Evolutionary conservation across 768 basidiomycete genomes (phyloP), one percentile per base, ranked within the genome.

Genomic region (Tubosaeta brunneosetosa): DNA sequence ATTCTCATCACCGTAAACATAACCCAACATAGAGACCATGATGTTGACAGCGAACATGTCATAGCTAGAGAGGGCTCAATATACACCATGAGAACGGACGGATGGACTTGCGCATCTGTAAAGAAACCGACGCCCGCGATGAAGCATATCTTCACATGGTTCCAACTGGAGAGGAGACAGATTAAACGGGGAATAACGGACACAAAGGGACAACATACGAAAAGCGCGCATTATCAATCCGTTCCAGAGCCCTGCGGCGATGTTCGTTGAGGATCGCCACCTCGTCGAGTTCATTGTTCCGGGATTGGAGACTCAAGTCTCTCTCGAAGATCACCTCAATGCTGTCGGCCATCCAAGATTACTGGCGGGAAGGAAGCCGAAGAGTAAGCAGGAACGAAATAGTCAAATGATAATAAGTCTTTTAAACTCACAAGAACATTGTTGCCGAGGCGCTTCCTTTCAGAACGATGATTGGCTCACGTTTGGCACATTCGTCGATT

Each of bases 31-130:
- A 0, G 77, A 79, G 0, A 85, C 81, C 0, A 85, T 85, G 44
- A 94, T 88, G 68, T 86, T 91, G 67, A 94, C 92, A 11, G 89
- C 86, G 64, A 94, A 95, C 55, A 93, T 83, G 58, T 92, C 90
- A 60, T 90, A 90, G 32, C 67, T 69, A 34, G 47, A 36, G 47
- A 44, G 31, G 44, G n/a, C 41, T 61, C n/a, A 53, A 25, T 9
- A 25, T 17, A 19, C 36, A 11, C n/a, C 4, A 26, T 42, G n/a
- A n/a, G 13, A 32, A 34, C 16, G 45, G 36, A 22, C 44, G 26
- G 2, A 71, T n/a, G 11, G 19, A 56, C 78, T 62, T 64, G 81
- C 80, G 85, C 83, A 69, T 88, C 88, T 37, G 92, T 90, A 78
- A 93, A 94, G 79, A 94, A 94, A 25, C 91, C 91, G 14, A 85